Conservation (phyloP, 2,329 filamentous ascomycete genomes). For the Exophiala dermatitidis region DNA sequence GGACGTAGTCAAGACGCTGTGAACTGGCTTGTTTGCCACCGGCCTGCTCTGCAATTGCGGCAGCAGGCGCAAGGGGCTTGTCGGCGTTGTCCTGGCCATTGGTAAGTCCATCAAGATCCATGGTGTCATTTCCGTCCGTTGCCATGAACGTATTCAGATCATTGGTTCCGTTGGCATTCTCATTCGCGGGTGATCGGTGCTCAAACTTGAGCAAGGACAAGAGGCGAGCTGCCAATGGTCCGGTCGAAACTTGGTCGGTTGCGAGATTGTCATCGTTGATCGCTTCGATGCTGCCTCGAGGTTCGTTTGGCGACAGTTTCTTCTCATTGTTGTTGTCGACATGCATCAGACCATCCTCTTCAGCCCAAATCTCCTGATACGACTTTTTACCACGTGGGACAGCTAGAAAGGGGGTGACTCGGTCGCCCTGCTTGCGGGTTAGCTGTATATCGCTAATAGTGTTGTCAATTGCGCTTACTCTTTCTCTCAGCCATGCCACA, state of each 20-base stretch:
- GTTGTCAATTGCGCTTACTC: conserved; percentile 38
- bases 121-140: conserved; percentile 37
- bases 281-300: conserved; percentile 76
- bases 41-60: conserved; percentile 67
- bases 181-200: conserved; percentile 43
- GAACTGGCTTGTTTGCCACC: conserved; percentile 63
- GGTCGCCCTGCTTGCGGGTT: conserved; percentile 56
- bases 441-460: background rate
- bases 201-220: conserved; percentile 76
- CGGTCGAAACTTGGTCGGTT: conserved; percentile 81
- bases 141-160: conserved; percentile 41
- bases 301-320: conserved; percentile 64
- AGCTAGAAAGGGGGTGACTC: conserved; percentile 74
- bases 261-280: conserved; percentile 81
- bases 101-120: conserved; percentile 37
- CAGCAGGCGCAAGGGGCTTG: conserved; percentile 57
- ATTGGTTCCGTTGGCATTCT: conserved; percentile 52
- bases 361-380: conserved; percentile 87
- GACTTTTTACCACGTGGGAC: conserved; percentile 75
- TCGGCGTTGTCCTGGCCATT: conserved; percentile 43
- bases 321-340: conserved; percentile 63
- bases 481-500: conserved; percentile 81
- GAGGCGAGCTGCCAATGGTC: conserved; percentile 75
- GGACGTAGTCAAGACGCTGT: conserved; percentile 73
- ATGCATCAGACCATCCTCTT: conserved; percentile 77